Evolutionary conservation across 257 asterid genomes (phyloP), one percentile per base, ranked within the genome.

Genomic region (Agastache rugosa): DNA sequence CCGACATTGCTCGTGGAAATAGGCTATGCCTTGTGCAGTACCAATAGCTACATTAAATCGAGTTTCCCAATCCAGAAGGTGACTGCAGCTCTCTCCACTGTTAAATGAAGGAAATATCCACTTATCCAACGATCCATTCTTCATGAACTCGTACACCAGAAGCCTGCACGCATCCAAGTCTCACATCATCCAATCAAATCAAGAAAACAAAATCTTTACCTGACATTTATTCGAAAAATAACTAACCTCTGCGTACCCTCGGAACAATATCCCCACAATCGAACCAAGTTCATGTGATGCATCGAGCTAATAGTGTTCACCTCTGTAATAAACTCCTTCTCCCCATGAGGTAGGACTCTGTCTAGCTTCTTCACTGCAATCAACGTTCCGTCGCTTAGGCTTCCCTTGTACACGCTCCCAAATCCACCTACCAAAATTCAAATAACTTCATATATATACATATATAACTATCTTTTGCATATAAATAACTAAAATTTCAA

Each of bases 261-360:
- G 0, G 98, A 88, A 73, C 98, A 91, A 72, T 91, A 93, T 44
- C 97, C 98, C 3, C 92, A 88, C 22, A 93, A 83, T 11, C 91
- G 88, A 41, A 93, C 97, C 87, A 91, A 80, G 82, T 91, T 93
- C 96, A 89, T 82, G 44, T 93, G 98, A 83, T 93, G 97, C 98
- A 91, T 93, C 11, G 98, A 91, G 79, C 98, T 85, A 9, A 93
- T 93, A 6, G 96, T 89, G 80, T 83, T 93, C 80, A 93, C 98
- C 79, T 93, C 98, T 1, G 96, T 93, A 22, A 93, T 75, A 41
- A 93, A 93, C 82, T 90, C 98, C 77, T 78, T 88, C 85, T 91
- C 92, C 3, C 97, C 98, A 47, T 91, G 97, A 4, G 98, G 97
- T 53, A 93, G 79, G 67, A 93, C 75, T 77, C 88, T 83, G 78